Conservation (phyloP, 2,329 filamentous ascomycete genomes). For the Purpureocillium lavendulum region DNA sequence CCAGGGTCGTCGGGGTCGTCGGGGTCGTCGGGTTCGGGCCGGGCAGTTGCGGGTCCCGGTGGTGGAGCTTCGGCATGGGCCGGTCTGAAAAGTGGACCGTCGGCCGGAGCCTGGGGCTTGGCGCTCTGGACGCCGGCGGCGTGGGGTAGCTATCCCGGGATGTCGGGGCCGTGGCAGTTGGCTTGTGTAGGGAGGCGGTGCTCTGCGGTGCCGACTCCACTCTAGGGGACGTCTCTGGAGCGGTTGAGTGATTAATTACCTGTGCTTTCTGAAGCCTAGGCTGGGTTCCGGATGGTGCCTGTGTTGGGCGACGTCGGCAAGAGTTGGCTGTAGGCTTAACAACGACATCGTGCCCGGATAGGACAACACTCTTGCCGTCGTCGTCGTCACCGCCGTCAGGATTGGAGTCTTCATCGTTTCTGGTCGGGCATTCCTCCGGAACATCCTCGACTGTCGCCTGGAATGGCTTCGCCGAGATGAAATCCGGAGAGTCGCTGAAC, state of each 20-base stretch:
- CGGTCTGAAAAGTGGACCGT: conserved; percentile 23
- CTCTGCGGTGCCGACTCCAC: too few species aligned
- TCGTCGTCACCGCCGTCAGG: background rate
- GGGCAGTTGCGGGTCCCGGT: conserved; percentile 3
- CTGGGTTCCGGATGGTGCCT: background rate
- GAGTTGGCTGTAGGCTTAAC: too few species aligned
- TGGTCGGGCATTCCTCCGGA: background rate
- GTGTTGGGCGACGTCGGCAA: background rate
- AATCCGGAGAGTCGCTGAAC: conserved; percentile 1
- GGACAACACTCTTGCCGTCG: too few species aligned
- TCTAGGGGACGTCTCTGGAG: too few species aligned
- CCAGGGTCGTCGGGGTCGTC: too few species aligned
- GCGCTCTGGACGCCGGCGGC: conserved; percentile 4
- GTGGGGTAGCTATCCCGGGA: background rate
- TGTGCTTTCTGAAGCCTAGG: too few species aligned
- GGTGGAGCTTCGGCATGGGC: conserved; percentile 16
- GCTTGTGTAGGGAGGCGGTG: too few species aligned
- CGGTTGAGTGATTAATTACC: too few species aligned
- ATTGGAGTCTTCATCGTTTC: background rate
- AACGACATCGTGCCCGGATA: too few species aligned
- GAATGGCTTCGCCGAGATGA: conserved; percentile 6
- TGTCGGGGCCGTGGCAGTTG: too few species aligned
- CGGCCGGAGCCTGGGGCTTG: conserved; percentile 11
- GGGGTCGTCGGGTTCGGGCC: conserved; percentile 3
- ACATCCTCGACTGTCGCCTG: conserved; percentile 13